Evolutionary conservation across 2,329 filamentous ascomycete genomes (phyloP).

Genomic region (Nannizzia gypsea): DNA sequence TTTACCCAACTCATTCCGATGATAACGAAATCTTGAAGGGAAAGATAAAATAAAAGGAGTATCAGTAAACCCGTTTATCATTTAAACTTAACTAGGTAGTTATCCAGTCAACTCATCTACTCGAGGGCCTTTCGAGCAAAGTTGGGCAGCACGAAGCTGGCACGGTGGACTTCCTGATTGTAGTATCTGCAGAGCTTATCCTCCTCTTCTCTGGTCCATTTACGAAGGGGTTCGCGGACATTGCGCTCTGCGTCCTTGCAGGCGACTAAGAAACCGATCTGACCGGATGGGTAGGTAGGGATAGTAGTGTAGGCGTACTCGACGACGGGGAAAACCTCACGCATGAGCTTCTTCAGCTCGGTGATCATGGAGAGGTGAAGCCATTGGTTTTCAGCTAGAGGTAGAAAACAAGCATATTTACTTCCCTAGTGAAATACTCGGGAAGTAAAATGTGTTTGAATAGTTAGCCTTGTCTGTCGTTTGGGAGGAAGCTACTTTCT

Average conservation of each 20-base stretch:
- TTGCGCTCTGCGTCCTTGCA: conserved; percentile 81
- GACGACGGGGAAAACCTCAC: conserved; percentile 89
- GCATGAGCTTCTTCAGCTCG: conserved; percentile 92
- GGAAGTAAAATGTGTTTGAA: conserved; percentile 4
- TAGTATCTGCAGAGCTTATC: conserved; percentile 91
- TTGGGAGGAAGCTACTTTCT: conserved; percentile 6
- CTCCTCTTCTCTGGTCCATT: conserved; percentile 78
- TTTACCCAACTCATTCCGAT: background rate
- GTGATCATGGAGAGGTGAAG: conserved; percentile 89
- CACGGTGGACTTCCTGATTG: conserved; percentile 92
- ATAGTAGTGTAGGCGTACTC: conserved; percentile 99
- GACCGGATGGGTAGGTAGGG: conserved; percentile 94
- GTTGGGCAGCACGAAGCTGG: conserved; percentile 82
- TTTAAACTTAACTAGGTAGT: conserved; percentile 1
- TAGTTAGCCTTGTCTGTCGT: conserved; percentile 16
- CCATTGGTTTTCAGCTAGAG: conserved; percentile 94
- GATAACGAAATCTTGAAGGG: background rate
- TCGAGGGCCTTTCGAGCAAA: conserved; percentile 64
- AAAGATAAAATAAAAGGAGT: background rate
- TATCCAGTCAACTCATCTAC: background rate
- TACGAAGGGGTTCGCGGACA: conserved; percentile 72
- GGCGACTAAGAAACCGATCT: conserved; percentile 99
- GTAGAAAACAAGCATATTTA: conserved; percentile 3
- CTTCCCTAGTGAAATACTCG: background rate
- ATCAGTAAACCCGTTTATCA: background rate